Percentiles rank a stretch among this genome's conserved stretches.
Conservation (phyloP, 2,329 filamentous ascomycete species). For the Zasmidium cellare region DNA sequence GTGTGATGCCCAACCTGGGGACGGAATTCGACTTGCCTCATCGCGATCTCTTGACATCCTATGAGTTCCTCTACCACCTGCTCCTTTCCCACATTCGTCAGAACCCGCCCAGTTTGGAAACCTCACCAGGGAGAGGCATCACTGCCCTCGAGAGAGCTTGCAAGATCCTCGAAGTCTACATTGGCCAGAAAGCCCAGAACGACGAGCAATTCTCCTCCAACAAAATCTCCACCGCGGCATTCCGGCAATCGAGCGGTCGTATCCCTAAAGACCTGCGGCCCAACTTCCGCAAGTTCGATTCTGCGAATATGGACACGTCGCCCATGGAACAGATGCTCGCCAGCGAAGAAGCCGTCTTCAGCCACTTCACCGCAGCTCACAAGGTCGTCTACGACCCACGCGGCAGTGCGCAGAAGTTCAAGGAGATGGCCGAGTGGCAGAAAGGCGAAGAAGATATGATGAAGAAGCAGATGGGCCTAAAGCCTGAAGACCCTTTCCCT, state of each 20-base stretch:
- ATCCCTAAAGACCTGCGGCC: not conserved
- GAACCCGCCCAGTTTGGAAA: too few species aligned
- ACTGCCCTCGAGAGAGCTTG: too few species aligned
- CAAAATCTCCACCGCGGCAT: not conserved
- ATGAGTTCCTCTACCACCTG: too few species aligned
- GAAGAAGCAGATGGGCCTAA: not conserved
- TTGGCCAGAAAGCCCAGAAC: not conserved
- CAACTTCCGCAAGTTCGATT: not conserved
- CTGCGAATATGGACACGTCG: not conserved
- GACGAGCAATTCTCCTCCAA: too few species aligned
- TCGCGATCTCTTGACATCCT: too few species aligned
- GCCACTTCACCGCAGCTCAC: not conserved
- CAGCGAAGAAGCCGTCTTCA: not conserved
- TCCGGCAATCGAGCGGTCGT: not conserved
- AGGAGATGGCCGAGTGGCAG: not conserved
- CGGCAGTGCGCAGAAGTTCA: not conserved
- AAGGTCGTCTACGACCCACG: slow-evolving; percentile 2
- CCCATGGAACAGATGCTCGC: not conserved
- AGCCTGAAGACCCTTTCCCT: too few species aligned
- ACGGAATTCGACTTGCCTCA: too few species aligned
- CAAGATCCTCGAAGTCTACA: not conserved
- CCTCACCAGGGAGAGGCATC: too few species aligned
- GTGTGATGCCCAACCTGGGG: too few species aligned
- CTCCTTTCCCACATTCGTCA: too few species aligned
- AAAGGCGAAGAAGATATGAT: not conserved